Conservation (phyloP, 163 green algal genomes). For the Smithsoniella earleae region DNA sequence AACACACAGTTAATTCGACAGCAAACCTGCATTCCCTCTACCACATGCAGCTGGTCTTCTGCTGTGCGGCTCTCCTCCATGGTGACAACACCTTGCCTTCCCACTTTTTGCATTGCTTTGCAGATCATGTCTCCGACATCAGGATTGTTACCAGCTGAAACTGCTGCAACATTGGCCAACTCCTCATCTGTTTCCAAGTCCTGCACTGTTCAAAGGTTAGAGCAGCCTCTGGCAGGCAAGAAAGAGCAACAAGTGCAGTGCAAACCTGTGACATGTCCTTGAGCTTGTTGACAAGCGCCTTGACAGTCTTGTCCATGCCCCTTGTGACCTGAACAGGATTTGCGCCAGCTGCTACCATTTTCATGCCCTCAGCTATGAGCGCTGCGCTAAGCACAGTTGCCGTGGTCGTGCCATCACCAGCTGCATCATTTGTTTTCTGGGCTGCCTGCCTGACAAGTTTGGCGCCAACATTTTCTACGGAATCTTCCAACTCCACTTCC, state of each 20-base stretch:
- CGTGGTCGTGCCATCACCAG: slow-evolving; percentile 97
- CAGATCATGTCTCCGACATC: slow-evolving; percentile 93
- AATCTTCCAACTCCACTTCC: slow-evolving; percentile 97
- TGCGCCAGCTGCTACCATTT: slow-evolving; percentile 87
- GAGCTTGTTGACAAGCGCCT: slow-evolving; percentile 81
- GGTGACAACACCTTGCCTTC: slow-evolving; percentile 86
- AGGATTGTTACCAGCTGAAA: slow-evolving; percentile 74
- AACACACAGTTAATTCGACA: slow-evolving; percentile 32
- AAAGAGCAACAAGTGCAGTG: no score
- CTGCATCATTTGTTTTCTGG: slow-evolving; percentile 90
- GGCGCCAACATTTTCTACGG: slow-evolving; percentile 98
- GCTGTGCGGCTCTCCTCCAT: slow-evolving; percentile 96
- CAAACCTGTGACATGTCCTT: slow-evolving; percentile 69
- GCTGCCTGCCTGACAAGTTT: slow-evolving; percentile 95
- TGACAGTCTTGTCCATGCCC: slow-evolving; percentile 95
- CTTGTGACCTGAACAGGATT: slow-evolving; percentile 94
- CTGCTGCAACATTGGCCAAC: slow-evolving; percentile 87
- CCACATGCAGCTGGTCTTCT: slow-evolving; percentile 91
- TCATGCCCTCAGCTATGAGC: slow-evolving; percentile 98
- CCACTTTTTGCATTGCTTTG: slow-evolving; percentile 88
- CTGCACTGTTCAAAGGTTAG: no score
- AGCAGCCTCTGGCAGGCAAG: no score
- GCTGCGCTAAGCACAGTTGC: slow-evolving; percentile 92
- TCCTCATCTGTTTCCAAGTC: slow-evolving; percentile 61
- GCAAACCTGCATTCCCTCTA: slow-evolving; percentile 90